These are phyloP conservation scores for Blastobotrys arbuscula DNA, from an alignment of 1,139 yeast species.

Conservation along the genomic window DNA sequence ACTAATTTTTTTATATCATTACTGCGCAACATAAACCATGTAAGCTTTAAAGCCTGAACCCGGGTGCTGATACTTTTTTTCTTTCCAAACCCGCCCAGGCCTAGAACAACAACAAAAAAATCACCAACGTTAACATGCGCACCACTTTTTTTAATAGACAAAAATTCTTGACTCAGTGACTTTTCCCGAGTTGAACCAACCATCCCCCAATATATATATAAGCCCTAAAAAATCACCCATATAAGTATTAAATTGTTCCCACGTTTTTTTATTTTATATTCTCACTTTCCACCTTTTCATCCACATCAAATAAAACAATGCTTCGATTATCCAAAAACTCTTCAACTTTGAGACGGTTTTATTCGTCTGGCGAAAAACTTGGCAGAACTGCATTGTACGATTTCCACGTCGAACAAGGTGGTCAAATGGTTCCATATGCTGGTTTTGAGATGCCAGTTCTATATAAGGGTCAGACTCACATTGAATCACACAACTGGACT, in stretches of 20 bases:
- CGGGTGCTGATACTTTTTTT: too few species aligned
- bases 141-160: too few species aligned
- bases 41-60: too few species aligned
- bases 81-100: too few species aligned
- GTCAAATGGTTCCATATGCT: conserved; percentile 92
- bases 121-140: too few species aligned
- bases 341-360: conserved; percentile 14
- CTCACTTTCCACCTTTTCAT: background rate
- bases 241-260: background rate
- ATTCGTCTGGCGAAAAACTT: conserved; percentile 24
- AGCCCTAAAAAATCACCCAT: background rate
- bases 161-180: conserved; percentile 9
- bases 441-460: conserved; percentile 93
- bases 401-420: conserved; percentile 72
- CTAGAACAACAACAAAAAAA: too few species aligned
- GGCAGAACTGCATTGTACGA: conserved; percentile 76
- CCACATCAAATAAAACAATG: conserved; percentile 6
- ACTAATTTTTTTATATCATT: too few species aligned
- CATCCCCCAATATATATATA: background rate
- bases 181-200: conserved; percentile 5
- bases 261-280: background rate
- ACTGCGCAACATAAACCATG: too few species aligned
- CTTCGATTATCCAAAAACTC: conserved; percentile 7
- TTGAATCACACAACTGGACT: conserved; percentile 94
- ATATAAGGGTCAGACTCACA: conserved; percentile 75